Conservation (phyloP, 208 protist species). For the Crithidia expoeki region DNA sequence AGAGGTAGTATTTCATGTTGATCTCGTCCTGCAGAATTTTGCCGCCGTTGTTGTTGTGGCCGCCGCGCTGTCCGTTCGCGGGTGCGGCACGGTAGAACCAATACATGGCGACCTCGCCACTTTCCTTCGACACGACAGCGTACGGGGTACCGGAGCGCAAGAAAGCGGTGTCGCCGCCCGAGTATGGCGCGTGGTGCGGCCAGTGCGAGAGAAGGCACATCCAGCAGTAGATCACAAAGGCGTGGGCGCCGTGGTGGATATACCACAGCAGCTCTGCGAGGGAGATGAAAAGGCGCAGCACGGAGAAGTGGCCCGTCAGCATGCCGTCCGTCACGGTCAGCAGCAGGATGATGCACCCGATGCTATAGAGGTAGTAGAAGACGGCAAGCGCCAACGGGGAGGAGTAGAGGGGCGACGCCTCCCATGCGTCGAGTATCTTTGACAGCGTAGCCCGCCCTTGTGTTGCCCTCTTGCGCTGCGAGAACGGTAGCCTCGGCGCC, state of each 20-base stretch:
- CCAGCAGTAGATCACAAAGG: constrained; percentile 57
- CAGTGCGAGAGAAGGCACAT: constrained; percentile 43
- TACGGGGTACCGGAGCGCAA: constrained; percentile 47
- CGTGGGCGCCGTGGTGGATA: constrained; percentile 52
- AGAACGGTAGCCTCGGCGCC: constrained; percentile 4
- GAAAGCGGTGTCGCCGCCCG: constrained; percentile 9
- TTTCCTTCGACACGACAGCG: constrained; percentile 28
- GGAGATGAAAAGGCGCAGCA: constrained; percentile 36
- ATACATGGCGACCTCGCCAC: constrained; percentile 35
- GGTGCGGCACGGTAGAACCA: constrained; percentile 43
- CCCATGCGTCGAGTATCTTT: constrained; percentile 32
- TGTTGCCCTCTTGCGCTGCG: constrained; percentile 26
- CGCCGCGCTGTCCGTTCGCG: constrained; percentile 3
- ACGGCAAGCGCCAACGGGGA: constrained; percentile 48
- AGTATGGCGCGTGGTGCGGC: constrained; percentile 20
- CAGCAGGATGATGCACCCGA: constrained; percentile 40
- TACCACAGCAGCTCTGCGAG: constrained; percentile 54
- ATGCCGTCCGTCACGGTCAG: constrained; percentile 42
- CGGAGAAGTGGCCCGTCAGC: constrained; percentile 45
- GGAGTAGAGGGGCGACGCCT: constrained; percentile 45
- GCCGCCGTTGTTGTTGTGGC: constrained; percentile 2
- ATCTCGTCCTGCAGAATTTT: constrained; percentile 20
- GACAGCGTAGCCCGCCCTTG: constrained; percentile 27
- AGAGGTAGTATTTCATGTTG: constrained; percentile 38
- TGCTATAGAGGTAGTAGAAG: constrained; percentile 60